Evolutionary conservation across 2,329 filamentous ascomycete species (phyloP), one percentile per base, ranked within the genome.

Genomic region (Lomentospora prolificans): DNA sequence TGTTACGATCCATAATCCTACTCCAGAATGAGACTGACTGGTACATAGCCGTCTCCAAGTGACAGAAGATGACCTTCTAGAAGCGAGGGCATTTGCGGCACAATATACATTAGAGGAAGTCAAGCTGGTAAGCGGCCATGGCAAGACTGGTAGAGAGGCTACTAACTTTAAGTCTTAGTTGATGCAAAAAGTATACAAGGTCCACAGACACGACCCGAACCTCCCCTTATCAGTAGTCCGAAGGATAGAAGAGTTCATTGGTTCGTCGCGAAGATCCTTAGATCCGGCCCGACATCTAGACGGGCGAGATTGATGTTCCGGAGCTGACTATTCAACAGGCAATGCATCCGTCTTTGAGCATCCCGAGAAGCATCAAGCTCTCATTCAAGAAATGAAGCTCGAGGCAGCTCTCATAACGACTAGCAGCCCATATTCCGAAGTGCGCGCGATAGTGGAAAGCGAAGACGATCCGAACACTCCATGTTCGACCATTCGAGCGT

Each of bases 361-460:
- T 46, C 72, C 72, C n/a, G 68, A 72, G 44, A 70, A 70, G 58
- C 64, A 75, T 55, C 61, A 64, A n/a, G 65, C 68, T 0, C 58
- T 75, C 25, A 76, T 80, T 53, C 63, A 68, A n/a, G 72, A 78
- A 59, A 77, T 79, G 67, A 80, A 78, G 63, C 68, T 77, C 2
- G 74, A 80, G 61, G 72, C 75, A 0, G 73, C 76, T 1, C 67
- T 80, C 31, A 75, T 79, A 58, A 75, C 70, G 24, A 76, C 75
- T 61, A 76, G 79, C 64, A 78, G 75, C 8, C 79, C 79, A 1
- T 82, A 81, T 60, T 70, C 78, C 24, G 76, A 80, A 62, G 77
- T 79, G 4, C 75, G 77, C 17, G 73, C 77, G 7, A 75, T 79
- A 2, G 76, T 79, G 14, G 75, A 76, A 61, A 79, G 80, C 60